These are phyloP conservation scores for Chlorella variabilis DNA, from an alignment of 163 green algal genomes.

Conservation along the genomic window DNA sequence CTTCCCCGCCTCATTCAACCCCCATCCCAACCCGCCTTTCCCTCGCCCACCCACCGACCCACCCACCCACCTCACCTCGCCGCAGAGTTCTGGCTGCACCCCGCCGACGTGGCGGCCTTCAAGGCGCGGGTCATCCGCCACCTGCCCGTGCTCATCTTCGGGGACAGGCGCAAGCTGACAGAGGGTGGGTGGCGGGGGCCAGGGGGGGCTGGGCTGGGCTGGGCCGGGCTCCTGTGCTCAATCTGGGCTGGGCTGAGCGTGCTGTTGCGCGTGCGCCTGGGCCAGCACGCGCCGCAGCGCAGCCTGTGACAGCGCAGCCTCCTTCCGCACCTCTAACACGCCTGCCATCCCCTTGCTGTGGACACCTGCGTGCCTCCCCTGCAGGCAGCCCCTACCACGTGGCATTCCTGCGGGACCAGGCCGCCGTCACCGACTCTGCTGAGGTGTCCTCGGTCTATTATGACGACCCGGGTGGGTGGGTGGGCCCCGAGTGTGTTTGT, in stretches of 20 bases:
- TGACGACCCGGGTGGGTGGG: conserved; percentile 44
- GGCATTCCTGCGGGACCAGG: conserved; percentile 40
- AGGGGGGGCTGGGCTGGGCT: not conserved
- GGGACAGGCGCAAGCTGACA: conserved; percentile 46
- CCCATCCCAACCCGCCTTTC: not conserved
- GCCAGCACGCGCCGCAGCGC: not conserved
- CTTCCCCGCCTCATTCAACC: not conserved
- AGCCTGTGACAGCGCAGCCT: too few relatives aligned
- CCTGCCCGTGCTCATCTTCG: conserved; percentile 72
- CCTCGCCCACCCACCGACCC: not conserved
- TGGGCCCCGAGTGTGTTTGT: too few relatives aligned
- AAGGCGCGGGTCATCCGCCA: conserved; percentile 68
- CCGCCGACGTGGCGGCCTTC: conserved; percentile 54
- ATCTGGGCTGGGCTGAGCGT: too few relatives aligned
- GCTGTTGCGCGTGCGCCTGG: too few relatives aligned
- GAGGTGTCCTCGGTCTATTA: conserved; percentile 64
- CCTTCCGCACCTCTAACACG: too few relatives aligned
- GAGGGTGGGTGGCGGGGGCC: not conserved
- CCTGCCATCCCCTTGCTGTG: not conserved
- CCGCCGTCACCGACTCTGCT: conserved; percentile 30
- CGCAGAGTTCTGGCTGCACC: conserved; percentile 71
- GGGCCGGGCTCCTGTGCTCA: too few relatives aligned
- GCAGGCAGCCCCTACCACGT: conserved; percentile 11
- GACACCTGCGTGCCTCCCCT: not conserved
- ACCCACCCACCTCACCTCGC: too few relatives aligned